Evolutionary conservation across 148 eudicot species (phyloP).

Genomic region (Nyssa sinensis): DNA sequence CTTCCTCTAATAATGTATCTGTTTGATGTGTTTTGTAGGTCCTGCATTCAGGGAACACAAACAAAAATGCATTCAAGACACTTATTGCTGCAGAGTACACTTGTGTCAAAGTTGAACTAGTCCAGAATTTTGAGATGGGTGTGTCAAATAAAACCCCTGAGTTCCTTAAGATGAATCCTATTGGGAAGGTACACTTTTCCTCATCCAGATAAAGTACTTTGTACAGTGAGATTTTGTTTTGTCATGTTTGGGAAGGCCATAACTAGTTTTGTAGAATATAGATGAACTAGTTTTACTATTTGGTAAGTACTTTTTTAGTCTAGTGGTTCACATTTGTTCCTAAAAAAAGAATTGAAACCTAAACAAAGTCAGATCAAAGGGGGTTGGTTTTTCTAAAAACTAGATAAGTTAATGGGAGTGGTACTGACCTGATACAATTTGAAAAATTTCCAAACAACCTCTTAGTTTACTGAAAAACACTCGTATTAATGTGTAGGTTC

Average conservation of each 20-base stretch:
- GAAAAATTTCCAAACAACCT: too few relatives aligned
- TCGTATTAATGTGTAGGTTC: conserved; percentile 36
- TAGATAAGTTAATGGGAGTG: too few relatives aligned
- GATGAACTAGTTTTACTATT: too few relatives aligned
- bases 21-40: conserved; percentile 31
- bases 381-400: too few relatives aligned
- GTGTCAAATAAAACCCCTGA: conserved; percentile 62
- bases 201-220: not conserved
- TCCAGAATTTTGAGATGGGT: conserved; percentile 54
- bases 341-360: too few relatives aligned
- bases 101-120: conserved; percentile 49
- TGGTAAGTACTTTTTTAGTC: too few relatives aligned
- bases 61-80: conserved; percentile 58
- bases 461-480: not conserved
- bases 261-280: too few relatives aligned
- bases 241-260: too few relatives aligned
- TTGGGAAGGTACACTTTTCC: conserved; percentile 54
- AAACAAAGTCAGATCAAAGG: too few relatives aligned
- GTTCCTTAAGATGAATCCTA: conserved; percentile 64
- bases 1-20: not conserved
- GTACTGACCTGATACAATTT: too few relatives aligned
- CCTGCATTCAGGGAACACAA: conserved; percentile 44
- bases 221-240: not conserved
- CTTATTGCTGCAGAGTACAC: conserved; percentile 65
- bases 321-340: too few relatives aligned